These are phyloP conservation scores for Pyracantha coccinea DNA, from an alignment of 331 rosid genomes.

Conservation along the genomic window DNA sequence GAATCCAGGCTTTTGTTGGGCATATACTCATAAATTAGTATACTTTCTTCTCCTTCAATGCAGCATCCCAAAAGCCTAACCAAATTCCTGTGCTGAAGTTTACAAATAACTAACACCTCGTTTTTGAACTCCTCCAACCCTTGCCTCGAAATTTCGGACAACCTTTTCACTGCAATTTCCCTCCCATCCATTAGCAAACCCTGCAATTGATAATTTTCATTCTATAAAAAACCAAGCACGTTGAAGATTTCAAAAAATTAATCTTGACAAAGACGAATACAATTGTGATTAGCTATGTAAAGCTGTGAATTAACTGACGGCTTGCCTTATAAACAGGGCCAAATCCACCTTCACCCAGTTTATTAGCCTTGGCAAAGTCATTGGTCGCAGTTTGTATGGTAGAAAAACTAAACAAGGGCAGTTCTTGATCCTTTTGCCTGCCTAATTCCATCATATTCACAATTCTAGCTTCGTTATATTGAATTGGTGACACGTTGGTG, in stretches of 20 bases:
- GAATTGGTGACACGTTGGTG: background rate
- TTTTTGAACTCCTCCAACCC: conserved; percentile 13
- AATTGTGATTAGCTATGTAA: background rate
- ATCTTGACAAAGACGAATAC: background rate
- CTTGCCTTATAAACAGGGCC: conserved; percentile 12
- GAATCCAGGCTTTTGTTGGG: conserved; percentile 6
- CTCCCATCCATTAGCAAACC: background rate
- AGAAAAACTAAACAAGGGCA: background rate
- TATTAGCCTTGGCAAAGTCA: conserved; percentile 5
- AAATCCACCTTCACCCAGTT: conserved; percentile 12
- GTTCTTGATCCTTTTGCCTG: conserved; percentile 1
- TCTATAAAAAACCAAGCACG: background rate
- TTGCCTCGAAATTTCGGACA: conserved; percentile 6
- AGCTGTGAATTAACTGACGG: too few species aligned
- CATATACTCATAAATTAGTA: conserved; percentile 2
- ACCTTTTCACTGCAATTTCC: conserved; percentile 16
- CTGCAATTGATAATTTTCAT: background rate
- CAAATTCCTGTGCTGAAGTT: conserved; percentile 16
- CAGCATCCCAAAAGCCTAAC: conserved; percentile 18
- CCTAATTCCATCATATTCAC: background rate
- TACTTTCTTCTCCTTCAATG: conserved; percentile 11
- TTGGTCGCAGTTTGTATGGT: background rate
- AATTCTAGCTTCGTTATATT: background rate
- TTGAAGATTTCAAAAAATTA: too few species aligned
- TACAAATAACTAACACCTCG: conserved; percentile 7